These are phyloP conservation scores for Medicago truncatula DNA, from an alignment of 306 rosid species.

Conservation along the genomic window DNA sequence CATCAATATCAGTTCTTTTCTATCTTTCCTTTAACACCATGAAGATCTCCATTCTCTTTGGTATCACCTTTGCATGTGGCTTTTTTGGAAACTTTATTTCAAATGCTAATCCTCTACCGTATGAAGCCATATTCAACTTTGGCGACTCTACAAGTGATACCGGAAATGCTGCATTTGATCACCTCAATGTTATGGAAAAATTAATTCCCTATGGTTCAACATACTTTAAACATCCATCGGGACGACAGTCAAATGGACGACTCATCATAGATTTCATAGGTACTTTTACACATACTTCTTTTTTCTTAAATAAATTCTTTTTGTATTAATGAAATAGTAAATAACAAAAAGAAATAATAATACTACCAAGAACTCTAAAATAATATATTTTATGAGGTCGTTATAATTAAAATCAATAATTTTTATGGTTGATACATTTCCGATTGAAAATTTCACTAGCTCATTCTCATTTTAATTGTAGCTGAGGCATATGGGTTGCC, in stretches of 20 bases:
- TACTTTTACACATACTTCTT: not conserved
- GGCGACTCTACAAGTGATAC: no score
- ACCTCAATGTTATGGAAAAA: not conserved
- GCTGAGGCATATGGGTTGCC: conserved; percentile 62
- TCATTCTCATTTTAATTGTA: conserved; percentile 12
- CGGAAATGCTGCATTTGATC: no score
- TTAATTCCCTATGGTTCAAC: conserved; percentile 19
- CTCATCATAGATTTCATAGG: not conserved
- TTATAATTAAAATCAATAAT: not conserved
- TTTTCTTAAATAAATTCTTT: not conserved
- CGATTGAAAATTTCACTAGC: not conserved
- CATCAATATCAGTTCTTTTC: no score
- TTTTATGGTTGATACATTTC: not conserved
- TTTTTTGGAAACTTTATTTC: no score
- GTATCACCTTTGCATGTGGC: no score
- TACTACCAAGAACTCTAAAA: not conserved
- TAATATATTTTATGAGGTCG: not conserved
- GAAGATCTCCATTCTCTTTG: no score
- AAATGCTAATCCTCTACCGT: no score
- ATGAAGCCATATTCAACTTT: no score
- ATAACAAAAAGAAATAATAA: not conserved
- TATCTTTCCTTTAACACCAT: no score
- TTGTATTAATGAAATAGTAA: not conserved
- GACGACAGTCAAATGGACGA: not conserved
- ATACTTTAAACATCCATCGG: not conserved